phyloP scores from a whole-genome alignment of 352 stramenopile species.

The Globisporangium middletonii region DNA sequence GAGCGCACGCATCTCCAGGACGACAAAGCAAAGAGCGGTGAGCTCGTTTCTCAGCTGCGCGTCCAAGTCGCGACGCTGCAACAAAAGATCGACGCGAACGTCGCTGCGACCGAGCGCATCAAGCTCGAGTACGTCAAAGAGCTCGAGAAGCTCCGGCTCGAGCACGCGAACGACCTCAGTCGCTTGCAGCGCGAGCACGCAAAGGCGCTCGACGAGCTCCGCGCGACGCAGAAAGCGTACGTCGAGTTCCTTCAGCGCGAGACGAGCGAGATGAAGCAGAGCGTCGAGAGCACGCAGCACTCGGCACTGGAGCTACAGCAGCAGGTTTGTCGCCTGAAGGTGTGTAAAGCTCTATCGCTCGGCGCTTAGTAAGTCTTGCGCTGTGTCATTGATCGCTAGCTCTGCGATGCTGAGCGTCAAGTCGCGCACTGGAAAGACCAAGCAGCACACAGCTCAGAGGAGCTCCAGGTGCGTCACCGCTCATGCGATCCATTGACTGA shows the following conservation, averaged over 20 bases:
- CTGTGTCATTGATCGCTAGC: slow-evolving; percentile 11
- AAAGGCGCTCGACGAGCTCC: slow-evolving; percentile 34
- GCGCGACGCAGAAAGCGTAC: slow-evolving; percentile 33
- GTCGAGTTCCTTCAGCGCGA: slow-evolving; percentile 46
- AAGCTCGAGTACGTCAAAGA: slow-evolving; percentile 42
- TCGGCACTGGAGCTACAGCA: slow-evolving; percentile 23
- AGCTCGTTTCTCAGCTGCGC: slow-evolving; percentile 26
- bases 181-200: slow-evolving; percentile 41
- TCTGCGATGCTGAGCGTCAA: slow-evolving; percentile 30
- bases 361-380: background rate
- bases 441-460: slow-evolving; percentile 23
- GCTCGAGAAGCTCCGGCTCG: slow-evolving; percentile 35
- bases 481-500: background rate
- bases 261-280: slow-evolving; percentile 20
- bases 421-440: slow-evolving; percentile 32
- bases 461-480: slow-evolving; percentile 29
- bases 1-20: slow-evolving; percentile 39
- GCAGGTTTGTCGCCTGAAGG: slow-evolving; percentile 13
- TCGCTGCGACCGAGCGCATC: slow-evolving; percentile 20
- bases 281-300: slow-evolving; percentile 20
- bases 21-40: slow-evolving; percentile 24
- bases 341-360: too few species aligned
- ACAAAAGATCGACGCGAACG: slow-evolving; percentile 31
- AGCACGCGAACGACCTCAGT: slow-evolving; percentile 31
- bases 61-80: slow-evolving; percentile 29